phyloP scores from a whole-genome alignment of 176 grass and related monocot genomes.

The Alloteropsis semialata region DNA sequence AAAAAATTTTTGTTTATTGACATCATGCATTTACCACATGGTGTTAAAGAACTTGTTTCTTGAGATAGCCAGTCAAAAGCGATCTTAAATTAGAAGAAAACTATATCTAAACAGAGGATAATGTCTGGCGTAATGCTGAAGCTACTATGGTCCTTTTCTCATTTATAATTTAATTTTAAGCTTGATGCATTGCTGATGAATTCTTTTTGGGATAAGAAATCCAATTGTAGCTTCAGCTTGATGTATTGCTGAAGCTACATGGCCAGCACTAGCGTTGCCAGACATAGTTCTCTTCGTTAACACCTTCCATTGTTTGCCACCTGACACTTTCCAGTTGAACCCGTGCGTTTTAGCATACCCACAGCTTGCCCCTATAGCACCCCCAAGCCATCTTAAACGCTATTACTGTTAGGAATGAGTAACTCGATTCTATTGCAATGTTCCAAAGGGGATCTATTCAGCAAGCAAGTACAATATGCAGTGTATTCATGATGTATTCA shows the following conservation, averaged over 20 bases:
- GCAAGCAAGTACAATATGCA: too few relatives aligned
- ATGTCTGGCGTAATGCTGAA: not conserved
- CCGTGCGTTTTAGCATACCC: not conserved
- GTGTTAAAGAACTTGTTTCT: not conserved
- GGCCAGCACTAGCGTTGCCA: not conserved
- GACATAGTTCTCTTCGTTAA: not conserved
- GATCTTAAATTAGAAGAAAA: not conserved
- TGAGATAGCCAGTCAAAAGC: not conserved
- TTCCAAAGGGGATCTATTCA: too few relatives aligned
- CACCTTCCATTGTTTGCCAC: not conserved
- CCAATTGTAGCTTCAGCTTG: not conserved
- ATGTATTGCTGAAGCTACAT: conserved; percentile 3
- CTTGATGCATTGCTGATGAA: not conserved
- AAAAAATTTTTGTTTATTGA: not conserved
- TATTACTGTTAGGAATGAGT: too few relatives aligned
- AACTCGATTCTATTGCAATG: too few relatives aligned
- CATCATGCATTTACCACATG: not conserved
- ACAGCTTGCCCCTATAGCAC: conserved; percentile 13
- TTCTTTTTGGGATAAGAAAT: not conserved
- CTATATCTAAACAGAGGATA: not conserved
- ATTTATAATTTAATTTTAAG: not conserved
- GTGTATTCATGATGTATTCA: too few relatives aligned
- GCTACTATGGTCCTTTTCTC: not conserved
- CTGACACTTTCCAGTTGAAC: not conserved
- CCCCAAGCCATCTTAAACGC: not conserved